phyloP scores from a whole-genome alignment of 2,329 filamentous ascomycete species.

The Xylaria sp. region DNA sequence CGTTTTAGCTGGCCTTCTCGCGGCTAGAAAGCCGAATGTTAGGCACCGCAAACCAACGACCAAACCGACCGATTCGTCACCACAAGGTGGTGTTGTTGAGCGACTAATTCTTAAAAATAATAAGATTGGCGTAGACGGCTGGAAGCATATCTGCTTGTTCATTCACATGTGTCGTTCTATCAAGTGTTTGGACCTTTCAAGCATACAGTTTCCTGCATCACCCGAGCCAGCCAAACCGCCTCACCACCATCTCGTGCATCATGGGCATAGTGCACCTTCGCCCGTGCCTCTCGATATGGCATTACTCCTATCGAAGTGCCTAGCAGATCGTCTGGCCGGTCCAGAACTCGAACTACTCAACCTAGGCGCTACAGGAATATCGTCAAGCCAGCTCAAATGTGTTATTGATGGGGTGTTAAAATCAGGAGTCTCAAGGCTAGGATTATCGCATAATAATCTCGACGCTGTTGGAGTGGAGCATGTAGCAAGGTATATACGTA shows the following conservation, averaged over 20 bases:
- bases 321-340: slow-evolving; percentile 81
- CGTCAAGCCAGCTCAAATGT: slow-evolving; percentile 74
- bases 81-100: slow-evolving; percentile 80
- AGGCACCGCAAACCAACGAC: slow-evolving; percentile 61
- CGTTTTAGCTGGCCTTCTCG: slow-evolving; percentile 85
- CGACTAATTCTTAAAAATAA: slow-evolving; percentile 92
- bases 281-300: slow-evolving; percentile 63
- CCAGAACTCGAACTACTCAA: slow-evolving; percentile 83
- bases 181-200: slow-evolving; percentile 86
- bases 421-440: slow-evolving; percentile 81
- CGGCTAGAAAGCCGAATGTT: slow-evolving; percentile 75
- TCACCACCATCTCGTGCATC: slow-evolving; percentile 43
- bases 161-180: slow-evolving; percentile 89
- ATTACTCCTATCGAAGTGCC: slow-evolving; percentile 76
- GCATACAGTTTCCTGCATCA: slow-evolving; percentile 76
- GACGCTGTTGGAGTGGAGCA: slow-evolving; percentile 79
- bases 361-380: slow-evolving; percentile 81
- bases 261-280: slow-evolving; percentile 49
- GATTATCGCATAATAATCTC: slow-evolving; percentile 84
- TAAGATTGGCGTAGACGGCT: slow-evolving; percentile 86
- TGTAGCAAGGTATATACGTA: slow-evolving; percentile 79
- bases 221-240: slow-evolving; percentile 42
- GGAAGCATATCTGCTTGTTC: slow-evolving; percentile 91
- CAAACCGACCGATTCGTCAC: slow-evolving; percentile 53
- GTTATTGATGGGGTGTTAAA: slow-evolving; percentile 86